Evolutionary conservation across 2,329 filamentous ascomycete genomes (phyloP).

Genomic region (Fusarium torreyae): DNA sequence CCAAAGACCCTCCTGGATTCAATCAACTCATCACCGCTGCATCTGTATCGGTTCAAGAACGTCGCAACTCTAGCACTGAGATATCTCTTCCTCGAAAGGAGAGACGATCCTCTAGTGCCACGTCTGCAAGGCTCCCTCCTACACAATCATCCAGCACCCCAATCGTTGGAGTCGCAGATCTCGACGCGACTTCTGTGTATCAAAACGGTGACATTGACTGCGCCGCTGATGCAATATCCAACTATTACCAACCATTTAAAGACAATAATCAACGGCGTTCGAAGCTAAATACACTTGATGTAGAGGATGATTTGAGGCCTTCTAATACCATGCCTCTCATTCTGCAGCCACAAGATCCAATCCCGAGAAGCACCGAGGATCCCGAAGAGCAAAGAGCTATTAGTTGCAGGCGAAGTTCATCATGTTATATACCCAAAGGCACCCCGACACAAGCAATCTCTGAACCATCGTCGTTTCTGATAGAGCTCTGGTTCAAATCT

Average conservation of each 20-base stretch:
- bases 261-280: neutral
- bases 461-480: slow-evolving; percentile 34
- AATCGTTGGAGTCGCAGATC: neutral
- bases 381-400: neutral
- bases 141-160: rapidly evolving
- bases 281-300: neutral
- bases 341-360: neutral
- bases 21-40: slow-evolving; percentile 32
- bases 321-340: slow-evolving; percentile 4
- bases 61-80: neutral
- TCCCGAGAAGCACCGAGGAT: slow-evolving; percentile 3
- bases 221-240: rapidly evolving
- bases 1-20: slow-evolving; percentile 23
- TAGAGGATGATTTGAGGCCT: neutral
- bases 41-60: slow-evolving; percentile 25
- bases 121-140: neutral
- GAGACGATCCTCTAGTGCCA: neutral
- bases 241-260: neutral
- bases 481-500: slow-evolving; percentile 44
- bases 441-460: slow-evolving; percentile 30
- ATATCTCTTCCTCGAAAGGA: neutral
- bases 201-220: neutral
- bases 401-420: neutral
- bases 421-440: neutral
- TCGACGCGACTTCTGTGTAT: rapidly evolving